Percentiles rank a stretch among this genome's conserved stretches.
These are phyloP conservation scores for Solanum sparsipilum DNA, from an alignment of 257 asterid species.

Conservation along the genomic window DNA sequence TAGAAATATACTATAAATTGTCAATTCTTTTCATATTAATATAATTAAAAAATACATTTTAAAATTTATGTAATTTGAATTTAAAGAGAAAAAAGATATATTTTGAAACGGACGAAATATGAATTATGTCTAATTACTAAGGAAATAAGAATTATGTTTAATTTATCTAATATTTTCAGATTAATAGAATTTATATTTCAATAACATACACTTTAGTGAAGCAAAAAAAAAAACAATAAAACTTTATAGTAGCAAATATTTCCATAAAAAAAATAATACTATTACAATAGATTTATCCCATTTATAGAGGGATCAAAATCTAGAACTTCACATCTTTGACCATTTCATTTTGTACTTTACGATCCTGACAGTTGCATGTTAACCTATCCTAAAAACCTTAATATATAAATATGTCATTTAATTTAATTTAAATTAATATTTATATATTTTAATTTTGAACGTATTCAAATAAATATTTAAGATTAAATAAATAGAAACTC, in stretches of 20 bases:
- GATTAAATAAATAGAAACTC: no score
- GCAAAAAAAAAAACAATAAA: background rate
- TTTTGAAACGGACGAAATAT: background rate
- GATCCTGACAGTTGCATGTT: background rate
- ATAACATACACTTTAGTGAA: background rate
- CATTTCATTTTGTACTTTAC: background rate
- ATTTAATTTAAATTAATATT: no score
- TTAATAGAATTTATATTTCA: background rate
- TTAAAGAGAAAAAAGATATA: background rate
- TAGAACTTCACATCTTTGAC: background rate
- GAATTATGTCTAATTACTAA: background rate
- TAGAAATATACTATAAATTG: no score
- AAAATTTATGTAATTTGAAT: background rate
- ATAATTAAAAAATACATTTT: background rate
- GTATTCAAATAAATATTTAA: background rate
- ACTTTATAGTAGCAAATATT: background rate
- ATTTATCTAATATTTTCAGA: background rate
- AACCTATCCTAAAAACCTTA: fast-evolving
- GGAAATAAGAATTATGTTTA: background rate
- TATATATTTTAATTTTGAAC: background rate
- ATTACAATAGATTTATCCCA: background rate
- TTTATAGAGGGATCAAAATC: background rate
- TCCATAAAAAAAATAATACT: background rate
- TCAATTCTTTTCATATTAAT: no score
- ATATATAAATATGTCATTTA: no score